Evolutionary conservation across 2,329 filamentous ascomycete genomes (phyloP).

Genomic region (Fusarium phyllophilum): DNA sequence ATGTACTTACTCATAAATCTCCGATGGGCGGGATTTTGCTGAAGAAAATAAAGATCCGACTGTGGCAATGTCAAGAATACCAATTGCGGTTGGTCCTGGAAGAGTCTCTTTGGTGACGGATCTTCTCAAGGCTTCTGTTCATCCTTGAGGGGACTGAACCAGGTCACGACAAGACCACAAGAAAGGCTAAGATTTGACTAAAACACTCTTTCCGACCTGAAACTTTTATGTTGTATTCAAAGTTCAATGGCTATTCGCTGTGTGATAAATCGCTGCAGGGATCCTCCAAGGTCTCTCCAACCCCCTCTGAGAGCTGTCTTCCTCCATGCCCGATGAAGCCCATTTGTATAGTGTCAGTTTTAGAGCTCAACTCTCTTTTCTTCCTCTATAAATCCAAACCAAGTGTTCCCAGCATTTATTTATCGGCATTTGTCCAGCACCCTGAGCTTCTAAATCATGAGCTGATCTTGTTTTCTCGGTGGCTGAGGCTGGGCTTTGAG

Average conservation of each 20-base stretch:
- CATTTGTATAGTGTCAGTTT: too few species aligned
- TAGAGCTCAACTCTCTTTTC: neutral
- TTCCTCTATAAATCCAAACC: fast-evolving
- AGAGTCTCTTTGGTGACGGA: neutral
- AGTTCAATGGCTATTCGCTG: neutral
- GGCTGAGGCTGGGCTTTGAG: neutral
- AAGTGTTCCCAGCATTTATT: fast-evolving
- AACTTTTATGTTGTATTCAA: neutral
- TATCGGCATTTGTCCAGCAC: fast-evolving
- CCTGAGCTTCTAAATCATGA: too few species aligned
- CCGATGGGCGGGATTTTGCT: fast-evolving
- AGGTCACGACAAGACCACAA: neutral
- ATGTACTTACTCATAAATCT: neutral
- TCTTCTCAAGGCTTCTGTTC: neutral
- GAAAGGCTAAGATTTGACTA: neutral
- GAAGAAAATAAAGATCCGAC: fast-evolving
- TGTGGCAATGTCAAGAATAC: fast-evolving
- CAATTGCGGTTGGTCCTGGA: neutral
- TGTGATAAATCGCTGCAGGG: neutral
- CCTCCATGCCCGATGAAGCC: neutral
- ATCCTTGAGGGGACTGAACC: neutral
- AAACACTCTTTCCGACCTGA: fast-evolving
- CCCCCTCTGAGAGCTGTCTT: too few species aligned
- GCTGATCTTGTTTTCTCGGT: neutral
- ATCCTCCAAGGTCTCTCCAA: neutral